A percentile compares a stretch with the other conserved stretches of the same genome.
These are phyloP conservation scores for Russula brevipes DNA, from an alignment of 768 basidiomycete genomes.

Conservation along the genomic window DNA sequence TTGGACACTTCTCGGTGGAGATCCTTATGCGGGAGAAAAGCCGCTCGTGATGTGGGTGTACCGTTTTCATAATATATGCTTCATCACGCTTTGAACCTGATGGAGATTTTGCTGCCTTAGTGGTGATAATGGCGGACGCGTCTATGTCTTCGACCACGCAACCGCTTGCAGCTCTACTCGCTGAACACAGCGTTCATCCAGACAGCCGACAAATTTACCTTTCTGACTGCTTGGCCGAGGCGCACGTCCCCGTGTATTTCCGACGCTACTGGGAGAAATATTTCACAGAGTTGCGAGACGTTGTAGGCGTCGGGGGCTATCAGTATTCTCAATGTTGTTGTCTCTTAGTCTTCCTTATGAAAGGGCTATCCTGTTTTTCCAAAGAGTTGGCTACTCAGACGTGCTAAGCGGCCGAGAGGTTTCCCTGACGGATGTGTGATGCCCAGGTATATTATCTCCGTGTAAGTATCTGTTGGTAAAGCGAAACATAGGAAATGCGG, in stretches of 20 bases:
- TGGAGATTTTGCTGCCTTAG: background rate
- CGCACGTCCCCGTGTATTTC: too few species aligned
- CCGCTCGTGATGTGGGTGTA: conserved; percentile 23
- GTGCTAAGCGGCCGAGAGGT: too few species aligned
- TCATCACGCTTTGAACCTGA: background rate
- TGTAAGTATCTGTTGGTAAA: background rate
- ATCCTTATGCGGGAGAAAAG: conserved; percentile 19
- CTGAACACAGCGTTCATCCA: background rate
- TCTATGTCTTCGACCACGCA: conserved; percentile 22
- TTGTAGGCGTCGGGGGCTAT: background rate
- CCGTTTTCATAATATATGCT: background rate
- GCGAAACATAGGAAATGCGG: background rate
- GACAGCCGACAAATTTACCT: background rate
- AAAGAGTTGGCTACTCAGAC: too few species aligned
- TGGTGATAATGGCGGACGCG: conserved; percentile 23
- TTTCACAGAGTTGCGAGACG: background rate
- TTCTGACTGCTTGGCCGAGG: background rate
- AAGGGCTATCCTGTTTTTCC: too few species aligned
- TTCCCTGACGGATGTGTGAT: background rate
- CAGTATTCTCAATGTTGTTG: too few species aligned
- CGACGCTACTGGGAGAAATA: background rate
- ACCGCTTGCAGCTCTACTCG: background rate
- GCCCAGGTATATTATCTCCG: background rate
- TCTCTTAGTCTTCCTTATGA: too few species aligned
- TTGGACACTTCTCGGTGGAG: conserved; percentile 26